A percentile compares a stretch with the other conserved stretches of the same genome.
Evolutionary conservation across 768 basidiomycete species (phyloP).

Genomic region (Sporobolomyces roseus): DNA sequence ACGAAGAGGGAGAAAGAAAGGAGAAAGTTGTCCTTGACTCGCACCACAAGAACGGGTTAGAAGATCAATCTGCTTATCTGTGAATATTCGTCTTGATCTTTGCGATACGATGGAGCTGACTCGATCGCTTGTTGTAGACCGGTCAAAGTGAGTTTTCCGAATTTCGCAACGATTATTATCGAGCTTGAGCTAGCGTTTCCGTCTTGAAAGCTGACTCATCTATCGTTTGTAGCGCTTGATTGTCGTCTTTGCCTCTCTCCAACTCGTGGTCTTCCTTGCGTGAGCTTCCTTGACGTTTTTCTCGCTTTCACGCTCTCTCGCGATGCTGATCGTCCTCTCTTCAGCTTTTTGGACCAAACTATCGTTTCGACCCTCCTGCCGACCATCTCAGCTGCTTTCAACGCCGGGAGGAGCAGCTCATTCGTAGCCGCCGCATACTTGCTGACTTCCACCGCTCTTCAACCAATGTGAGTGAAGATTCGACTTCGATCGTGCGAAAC

Average conservation of each 20-base stretch:
- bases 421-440: slow-evolving; percentile 53
- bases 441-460: slow-evolving; percentile 43
- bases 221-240: slow-evolving; percentile 30
- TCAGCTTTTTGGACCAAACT: slow-evolving; percentile 53
- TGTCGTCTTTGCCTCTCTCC: slow-evolving; percentile 47
- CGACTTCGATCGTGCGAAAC: slow-evolving; percentile 50
- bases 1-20: background rate
- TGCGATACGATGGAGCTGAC: background rate
- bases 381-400: slow-evolving; percentile 40
- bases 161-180: background rate
- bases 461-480: slow-evolving; percentile 49
- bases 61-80: slow-evolving; percentile 18
- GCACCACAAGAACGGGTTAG: slow-evolving; percentile 18
- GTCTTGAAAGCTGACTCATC: too few relatives aligned
- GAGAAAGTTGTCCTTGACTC: background rate
- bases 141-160: slow-evolving; percentile 13
- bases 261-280: slow-evolving; percentile 49
- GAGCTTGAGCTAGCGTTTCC: background rate
- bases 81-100: background rate
- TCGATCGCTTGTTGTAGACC: background rate
- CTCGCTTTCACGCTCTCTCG: too few relatives aligned
- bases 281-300: too few relatives aligned
- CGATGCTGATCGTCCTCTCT: too few relatives aligned
- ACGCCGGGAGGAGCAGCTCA: slow-evolving; percentile 31
- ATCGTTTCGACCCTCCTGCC: slow-evolving; percentile 45